phyloP scores from a whole-genome alignment of 345 rosid genomes.

The Cardiospermum halicacabum region DNA sequence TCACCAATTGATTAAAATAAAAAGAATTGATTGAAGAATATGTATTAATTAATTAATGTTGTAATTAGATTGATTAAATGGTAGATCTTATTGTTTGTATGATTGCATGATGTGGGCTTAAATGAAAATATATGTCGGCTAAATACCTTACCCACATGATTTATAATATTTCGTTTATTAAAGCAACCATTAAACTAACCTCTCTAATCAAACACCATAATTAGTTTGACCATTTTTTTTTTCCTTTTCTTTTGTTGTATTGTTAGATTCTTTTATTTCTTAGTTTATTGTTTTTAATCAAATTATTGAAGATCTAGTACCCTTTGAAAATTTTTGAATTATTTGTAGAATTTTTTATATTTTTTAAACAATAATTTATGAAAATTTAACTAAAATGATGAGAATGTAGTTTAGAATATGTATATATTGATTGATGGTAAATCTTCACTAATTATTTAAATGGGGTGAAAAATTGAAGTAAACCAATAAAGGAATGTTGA shows the following conservation, averaged over 20 bases:
- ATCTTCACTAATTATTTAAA: background rate
- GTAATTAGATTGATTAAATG: background rate
- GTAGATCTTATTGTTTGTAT: background rate
- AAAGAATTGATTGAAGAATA: background rate
- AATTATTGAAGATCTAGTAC: too few relatives aligned
- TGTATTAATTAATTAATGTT: background rate
- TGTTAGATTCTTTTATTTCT: too few relatives aligned
- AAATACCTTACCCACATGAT: conserved; percentile 29
- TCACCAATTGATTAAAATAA: background rate
- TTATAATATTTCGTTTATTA: conserved; percentile 10
- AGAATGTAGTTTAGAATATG: too few relatives aligned
- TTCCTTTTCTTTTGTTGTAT: too few relatives aligned
- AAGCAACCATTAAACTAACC: conserved; percentile 19
- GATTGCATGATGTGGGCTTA: conserved; percentile 15
- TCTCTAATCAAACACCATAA: conserved; percentile 18
- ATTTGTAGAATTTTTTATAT: too few relatives aligned
- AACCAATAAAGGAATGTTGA: background rate
- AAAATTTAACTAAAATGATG: too few relatives aligned
- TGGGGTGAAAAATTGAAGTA: background rate
- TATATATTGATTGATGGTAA: too few relatives aligned
- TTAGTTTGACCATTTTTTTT: conserved; percentile 26
- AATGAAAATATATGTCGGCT: conserved; percentile 34
- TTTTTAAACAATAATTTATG: too few relatives aligned
- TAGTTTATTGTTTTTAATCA: too few relatives aligned
- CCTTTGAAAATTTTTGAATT: too few relatives aligned